These are phyloP conservation scores for Alternaria novae-zelandiae DNA, from an alignment of 2,329 filamentous ascomycete species.

Conservation along the genomic window DNA sequence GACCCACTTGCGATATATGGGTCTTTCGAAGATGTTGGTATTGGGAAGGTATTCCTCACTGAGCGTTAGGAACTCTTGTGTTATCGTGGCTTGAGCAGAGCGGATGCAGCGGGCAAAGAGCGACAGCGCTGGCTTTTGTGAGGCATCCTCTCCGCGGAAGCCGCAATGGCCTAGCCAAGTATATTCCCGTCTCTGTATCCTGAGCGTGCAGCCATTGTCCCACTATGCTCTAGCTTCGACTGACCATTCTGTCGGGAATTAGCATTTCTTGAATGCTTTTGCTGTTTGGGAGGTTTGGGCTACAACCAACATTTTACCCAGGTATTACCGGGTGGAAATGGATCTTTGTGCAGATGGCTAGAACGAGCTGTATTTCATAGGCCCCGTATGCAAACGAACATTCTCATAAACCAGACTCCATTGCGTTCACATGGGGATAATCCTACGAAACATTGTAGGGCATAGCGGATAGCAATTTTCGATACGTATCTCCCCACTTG, in stretches of 20 bases:
- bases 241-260: neutral
- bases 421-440: neutral
- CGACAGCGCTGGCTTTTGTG: neutral
- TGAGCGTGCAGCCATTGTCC: neutral
- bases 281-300: neutral
- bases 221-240: constrained; percentile 2
- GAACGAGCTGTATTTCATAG: neutral
- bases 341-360: neutral
- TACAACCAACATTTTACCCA: neutral
- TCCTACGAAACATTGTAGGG: neutral
- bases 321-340: neutral
- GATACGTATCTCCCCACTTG: neutral
- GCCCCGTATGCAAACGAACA: neutral
- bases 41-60: neutral
- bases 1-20: neutral
- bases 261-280: neutral
- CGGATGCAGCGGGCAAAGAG: neutral
- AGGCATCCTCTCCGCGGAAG: constrained; percentile 2
- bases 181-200: neutral
- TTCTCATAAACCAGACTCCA: neutral
- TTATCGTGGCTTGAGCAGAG: neutral
- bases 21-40: neutral
- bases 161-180: neutral
- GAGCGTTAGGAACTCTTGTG: neutral
- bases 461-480: neutral